Evolutionary conservation across 306 rosid species (phyloP).

Genomic region (Argentina anserina): DNA sequence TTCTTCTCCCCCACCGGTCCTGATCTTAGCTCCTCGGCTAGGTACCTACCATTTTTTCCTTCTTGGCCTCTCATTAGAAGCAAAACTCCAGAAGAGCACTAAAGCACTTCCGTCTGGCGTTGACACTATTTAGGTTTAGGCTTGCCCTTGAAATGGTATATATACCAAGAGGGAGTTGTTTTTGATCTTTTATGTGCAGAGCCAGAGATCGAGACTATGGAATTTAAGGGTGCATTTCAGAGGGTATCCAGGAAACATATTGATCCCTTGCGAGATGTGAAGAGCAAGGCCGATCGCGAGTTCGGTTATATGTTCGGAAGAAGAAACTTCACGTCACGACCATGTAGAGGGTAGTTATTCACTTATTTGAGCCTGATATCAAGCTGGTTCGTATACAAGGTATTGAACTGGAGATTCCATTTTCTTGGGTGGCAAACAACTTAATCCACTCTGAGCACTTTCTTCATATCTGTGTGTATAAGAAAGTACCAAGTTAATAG

Average conservation of each 20-base stretch:
- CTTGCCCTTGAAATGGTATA: constrained; percentile 85
- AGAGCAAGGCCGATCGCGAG: too few species aligned
- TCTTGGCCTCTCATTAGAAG: constrained; percentile 65
- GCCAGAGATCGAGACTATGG: constrained; percentile 95
- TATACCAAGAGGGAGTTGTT: constrained; percentile 89
- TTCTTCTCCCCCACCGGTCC: constrained; percentile 75
- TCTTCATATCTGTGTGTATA: constrained; percentile 74
- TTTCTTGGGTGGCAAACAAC: constrained; percentile 83
- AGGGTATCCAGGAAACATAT: constrained; percentile 66
- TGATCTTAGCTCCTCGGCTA: constrained; percentile 84
- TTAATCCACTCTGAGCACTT: constrained; percentile 80
- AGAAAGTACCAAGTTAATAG: constrained; percentile 46
- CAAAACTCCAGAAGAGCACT: constrained; percentile 68
- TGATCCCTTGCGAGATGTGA: too few species aligned
- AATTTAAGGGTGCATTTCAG: constrained; percentile 82
- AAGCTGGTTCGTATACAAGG: too few species aligned
- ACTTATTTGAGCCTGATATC: too few species aligned
- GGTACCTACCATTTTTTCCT: constrained; percentile 91
- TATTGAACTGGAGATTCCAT: constrained; percentile 58
- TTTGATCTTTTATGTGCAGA: constrained; percentile 82
- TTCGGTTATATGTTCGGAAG: too few species aligned
- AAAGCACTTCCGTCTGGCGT: constrained; percentile 73
- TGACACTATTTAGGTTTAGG: constrained; percentile 88
- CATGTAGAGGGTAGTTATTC: too few species aligned
- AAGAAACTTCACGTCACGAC: too few species aligned